Conservation (phyloP, 768 basidiomycete species). For the Leccinellum rugosiceps region DNA sequence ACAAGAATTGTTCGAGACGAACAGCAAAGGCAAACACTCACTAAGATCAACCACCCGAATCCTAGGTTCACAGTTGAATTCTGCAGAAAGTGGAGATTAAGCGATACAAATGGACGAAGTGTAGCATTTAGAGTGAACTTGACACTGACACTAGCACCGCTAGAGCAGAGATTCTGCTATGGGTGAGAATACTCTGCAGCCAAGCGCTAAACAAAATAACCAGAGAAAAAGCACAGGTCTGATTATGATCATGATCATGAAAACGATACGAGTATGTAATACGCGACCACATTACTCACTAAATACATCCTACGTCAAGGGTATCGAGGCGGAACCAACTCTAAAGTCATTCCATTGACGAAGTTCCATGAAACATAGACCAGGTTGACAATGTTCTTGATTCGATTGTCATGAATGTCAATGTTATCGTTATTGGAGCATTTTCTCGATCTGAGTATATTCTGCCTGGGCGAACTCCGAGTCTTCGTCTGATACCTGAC, state of each 20-base stretch:
- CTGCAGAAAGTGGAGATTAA: background rate
- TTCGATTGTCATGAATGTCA: background rate
- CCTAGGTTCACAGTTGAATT: background rate
- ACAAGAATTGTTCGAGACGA: background rate
- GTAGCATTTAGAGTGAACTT: background rate
- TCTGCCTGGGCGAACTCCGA: background rate
- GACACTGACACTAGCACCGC: background rate
- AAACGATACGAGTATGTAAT: background rate
- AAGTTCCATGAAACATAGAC: background rate
- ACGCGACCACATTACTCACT: background rate
- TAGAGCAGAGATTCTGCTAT: background rate
- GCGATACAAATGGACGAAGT: background rate
- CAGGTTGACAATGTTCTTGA: background rate
- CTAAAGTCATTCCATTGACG: background rate
- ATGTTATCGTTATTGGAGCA: background rate
- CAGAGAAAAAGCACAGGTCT: background rate
- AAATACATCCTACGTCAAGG: background rate
- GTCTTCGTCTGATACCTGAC: background rate
- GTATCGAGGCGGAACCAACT: background rate
- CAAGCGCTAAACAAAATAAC: background rate
- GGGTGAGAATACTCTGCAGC: background rate
- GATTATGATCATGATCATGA: background rate
- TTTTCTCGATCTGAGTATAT: background rate
- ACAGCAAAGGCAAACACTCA: background rate
- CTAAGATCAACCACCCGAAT: background rate